phyloP scores from a whole-genome alignment of 306 rosid species.

The Purshia tridentata region DNA sequence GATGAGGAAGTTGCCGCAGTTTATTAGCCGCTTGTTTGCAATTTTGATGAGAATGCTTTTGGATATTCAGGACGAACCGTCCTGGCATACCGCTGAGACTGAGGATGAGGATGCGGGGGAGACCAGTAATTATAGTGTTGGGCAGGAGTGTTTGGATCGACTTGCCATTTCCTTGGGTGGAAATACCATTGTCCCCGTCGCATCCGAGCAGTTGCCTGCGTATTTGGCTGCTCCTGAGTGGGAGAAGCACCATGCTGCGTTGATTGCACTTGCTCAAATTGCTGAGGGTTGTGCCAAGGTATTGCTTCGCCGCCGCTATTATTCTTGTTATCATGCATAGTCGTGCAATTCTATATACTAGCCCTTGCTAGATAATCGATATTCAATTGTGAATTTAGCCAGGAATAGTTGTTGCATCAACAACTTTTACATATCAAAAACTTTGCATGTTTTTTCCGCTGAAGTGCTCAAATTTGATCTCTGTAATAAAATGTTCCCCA shows the following conservation, averaged over 20 bases:
- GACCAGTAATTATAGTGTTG: slow-evolving; percentile 83
- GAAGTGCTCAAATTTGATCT: background rate
- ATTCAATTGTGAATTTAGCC: background rate
- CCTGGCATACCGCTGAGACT: slow-evolving; percentile 77
- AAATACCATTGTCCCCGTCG: slow-evolving; percentile 94
- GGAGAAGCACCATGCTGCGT: slow-evolving; percentile 92
- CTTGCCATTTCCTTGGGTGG: slow-evolving; percentile 91
- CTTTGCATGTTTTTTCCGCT: background rate
- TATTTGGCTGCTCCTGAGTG: slow-evolving; percentile 89
- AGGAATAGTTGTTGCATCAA: background rate
- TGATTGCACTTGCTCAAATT: slow-evolving; percentile 86
- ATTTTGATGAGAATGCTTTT: slow-evolving; percentile 82
- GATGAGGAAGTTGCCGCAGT: slow-evolving; percentile 97
- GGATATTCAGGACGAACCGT: slow-evolving; percentile 84
- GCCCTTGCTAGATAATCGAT: too few species aligned
- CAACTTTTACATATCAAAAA: background rate
- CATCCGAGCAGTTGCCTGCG: slow-evolving; percentile 81
- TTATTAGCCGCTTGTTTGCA: slow-evolving; percentile 78
- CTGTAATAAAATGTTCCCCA: too few species aligned
- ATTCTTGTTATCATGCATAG: background rate
- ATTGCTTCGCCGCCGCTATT: slow-evolving; percentile 7
- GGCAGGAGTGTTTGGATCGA: slow-evolving; percentile 94
- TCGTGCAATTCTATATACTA: too few species aligned
- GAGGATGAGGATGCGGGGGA: slow-evolving; percentile 96
- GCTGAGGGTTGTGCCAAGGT: slow-evolving; percentile 97